phyloP scores from a whole-genome alignment of 23 red algal genomes.

The Pyropia haitanensis region DNA sequence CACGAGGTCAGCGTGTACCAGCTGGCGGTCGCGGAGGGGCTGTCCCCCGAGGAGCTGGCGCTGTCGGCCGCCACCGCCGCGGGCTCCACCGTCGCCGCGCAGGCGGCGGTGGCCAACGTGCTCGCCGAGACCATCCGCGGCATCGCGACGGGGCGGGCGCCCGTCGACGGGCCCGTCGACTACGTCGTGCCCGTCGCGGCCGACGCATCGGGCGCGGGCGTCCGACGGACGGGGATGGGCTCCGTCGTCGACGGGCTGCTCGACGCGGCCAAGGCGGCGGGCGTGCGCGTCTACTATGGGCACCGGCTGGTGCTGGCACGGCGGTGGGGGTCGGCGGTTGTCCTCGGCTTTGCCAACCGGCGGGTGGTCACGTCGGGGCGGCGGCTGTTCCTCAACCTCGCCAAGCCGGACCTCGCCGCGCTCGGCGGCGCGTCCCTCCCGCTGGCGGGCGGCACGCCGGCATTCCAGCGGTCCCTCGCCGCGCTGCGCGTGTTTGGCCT shows the following conservation, averaged over 20 bases:
- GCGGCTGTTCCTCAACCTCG: conserved; percentile 29
- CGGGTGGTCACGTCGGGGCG: not conserved
- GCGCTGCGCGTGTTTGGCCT: not conserved
- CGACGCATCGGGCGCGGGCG: conserved; percentile 3
- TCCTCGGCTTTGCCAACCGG: conserved; percentile 5
- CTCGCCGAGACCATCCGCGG: no score
- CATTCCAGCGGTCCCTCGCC: conserved; percentile 6
- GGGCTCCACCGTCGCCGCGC: no score
- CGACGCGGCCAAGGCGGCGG: not conserved
- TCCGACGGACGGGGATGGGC: conserved; percentile 19
- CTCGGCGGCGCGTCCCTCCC: conserved; percentile 29
- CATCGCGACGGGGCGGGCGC: no score
- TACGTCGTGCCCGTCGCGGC: conserved; percentile 11
- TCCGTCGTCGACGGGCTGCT: conserved; percentile 16
- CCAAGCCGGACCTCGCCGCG: conserved; percentile 28
- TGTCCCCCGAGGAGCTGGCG: conserved; percentile 29
- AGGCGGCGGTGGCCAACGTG: no score
- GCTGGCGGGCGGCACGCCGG: conserved; percentile 1
- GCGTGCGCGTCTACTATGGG: conserved; percentile 20
- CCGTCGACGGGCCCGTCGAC: not conserved
- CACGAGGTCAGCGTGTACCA: conserved; percentile 21
- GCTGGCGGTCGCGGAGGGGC: conserved; percentile 27
- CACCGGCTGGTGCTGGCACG: not conserved
- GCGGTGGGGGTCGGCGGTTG: not conserved
- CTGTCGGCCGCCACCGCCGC: not conserved